A percentile compares a stretch with the other conserved stretches of the same genome.
Conservation (phyloP, 495 filamentous ascomycete genomes). For the Hyaloscypha bicolor region DNA sequence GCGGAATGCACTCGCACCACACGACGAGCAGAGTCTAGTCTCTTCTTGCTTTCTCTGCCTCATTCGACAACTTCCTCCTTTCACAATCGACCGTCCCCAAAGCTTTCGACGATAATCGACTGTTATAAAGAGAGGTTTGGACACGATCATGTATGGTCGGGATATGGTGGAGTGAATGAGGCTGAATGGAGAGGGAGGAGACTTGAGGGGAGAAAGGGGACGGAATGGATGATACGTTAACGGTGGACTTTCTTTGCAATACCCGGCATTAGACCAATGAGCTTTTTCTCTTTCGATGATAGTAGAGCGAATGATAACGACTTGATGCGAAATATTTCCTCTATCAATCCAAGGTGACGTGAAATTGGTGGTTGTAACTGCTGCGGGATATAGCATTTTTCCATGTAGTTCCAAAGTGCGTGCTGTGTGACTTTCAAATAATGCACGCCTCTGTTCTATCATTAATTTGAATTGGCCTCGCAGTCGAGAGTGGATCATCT, state of each 20-base stretch:
- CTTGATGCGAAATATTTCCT: background rate
- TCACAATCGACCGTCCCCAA: background rate
- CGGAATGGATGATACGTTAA: background rate
- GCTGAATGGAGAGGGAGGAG: background rate
- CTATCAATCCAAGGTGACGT: background rate
- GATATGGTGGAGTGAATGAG: background rate
- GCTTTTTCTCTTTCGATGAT: background rate
- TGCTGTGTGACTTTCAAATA: no score
- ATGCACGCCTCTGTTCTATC: no score
- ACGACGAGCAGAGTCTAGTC: slow-evolving; percentile 30
- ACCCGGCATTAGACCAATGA: slow-evolving; percentile 22
- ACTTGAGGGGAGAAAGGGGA: background rate
- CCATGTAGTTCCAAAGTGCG: no score
- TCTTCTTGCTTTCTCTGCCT: background rate
- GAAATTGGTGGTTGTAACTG: no score
- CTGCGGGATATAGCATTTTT: no score
- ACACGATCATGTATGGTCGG: background rate
- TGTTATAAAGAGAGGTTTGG: no score
- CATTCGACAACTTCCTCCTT: background rate
- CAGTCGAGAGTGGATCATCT: no score
- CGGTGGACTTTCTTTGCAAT: slow-evolving; percentile 9
- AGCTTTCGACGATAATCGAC: no score
- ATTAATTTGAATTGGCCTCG: no score
- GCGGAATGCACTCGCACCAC: background rate
- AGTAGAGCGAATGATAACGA: slow-evolving; percentile 15